A percentile compares a stretch with the other conserved stretches of the same genome.
These are phyloP conservation scores for Bimuria novae-zelandiae DNA, from an alignment of 2,329 filamentous ascomycete genomes.

Conservation along the genomic window DNA sequence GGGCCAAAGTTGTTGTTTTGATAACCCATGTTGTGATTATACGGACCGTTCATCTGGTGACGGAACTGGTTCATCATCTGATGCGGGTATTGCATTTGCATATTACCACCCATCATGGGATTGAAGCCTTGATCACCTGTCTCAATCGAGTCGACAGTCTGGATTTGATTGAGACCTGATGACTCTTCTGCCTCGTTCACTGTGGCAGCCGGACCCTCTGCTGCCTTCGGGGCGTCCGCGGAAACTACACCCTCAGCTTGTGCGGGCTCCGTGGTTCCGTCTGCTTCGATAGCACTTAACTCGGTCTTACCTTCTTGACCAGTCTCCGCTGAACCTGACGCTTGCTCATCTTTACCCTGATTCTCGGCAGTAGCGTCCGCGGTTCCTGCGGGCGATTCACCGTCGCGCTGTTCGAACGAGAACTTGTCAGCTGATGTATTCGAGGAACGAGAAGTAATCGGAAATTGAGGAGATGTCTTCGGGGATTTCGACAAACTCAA, in stretches of 20 bases:
- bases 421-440: constrained; percentile 32
- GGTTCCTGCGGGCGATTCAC: constrained; percentile 34
- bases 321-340: constrained; percentile 25
- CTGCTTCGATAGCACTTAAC: constrained; percentile 14
- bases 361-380: constrained; percentile 38
- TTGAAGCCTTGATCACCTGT: constrained; percentile 26
- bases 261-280: neutral
- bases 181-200: constrained; percentile 20
- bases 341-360: constrained; percentile 37
- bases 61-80: constrained; percentile 57
- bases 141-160: constrained; percentile 40
- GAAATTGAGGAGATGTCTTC: constrained; percentile 4
- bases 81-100: constrained; percentile 28
- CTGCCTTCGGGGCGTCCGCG: constrained; percentile 15
- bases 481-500: constrained; percentile 11
- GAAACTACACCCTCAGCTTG: constrained; percentile 10
- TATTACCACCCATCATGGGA: constrained; percentile 34
- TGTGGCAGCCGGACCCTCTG: constrained; percentile 23
- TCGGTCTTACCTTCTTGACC: constrained; percentile 39
- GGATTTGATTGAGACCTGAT: constrained; percentile 37
- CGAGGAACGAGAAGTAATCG: constrained; percentile 5
- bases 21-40: constrained; percentile 46
- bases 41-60: constrained; percentile 51
- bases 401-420: constrained; percentile 33
- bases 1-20: constrained; percentile 46